Base-by-base conservation (phyloP, 1,284 basidiomycete species). In the Puccinia horiana region DNA sequence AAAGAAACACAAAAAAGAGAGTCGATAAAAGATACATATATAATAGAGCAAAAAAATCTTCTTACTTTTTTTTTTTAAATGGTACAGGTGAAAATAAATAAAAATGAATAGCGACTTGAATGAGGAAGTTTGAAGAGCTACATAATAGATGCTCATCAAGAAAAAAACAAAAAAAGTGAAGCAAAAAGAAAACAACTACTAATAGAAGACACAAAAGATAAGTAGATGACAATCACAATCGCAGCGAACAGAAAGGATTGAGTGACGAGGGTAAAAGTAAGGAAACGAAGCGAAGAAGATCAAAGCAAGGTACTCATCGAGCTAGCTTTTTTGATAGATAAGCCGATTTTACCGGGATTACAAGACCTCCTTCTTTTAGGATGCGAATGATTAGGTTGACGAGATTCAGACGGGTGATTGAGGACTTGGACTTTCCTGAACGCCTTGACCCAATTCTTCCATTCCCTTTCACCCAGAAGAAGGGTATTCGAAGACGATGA, bases 361-460 rank as follows among this genome's bases (percentile, higher is more conserved):
- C 26, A 65, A 35, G 44, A 52, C 44, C 69, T 47, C 32, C 69
- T 72, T 3, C 47, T 49, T 23, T 72, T 72, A n/a, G 49, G 69
- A 5, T 72, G 44, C 1, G 26, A 32, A 26, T 52, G 69, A 29
- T 72, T 72, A 44, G 49, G 44, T 23, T 49, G 69, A 32, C 69
- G 69, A 26, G 14, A 32, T 16, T 29, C 23, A 1, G 69, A 8
- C 49, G 49, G 44, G 16, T 29, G 69, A 20, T 42, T 72, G 44
- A 72, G 69, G 3, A 52, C n/a, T 32, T 72, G 6, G 26, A 72
- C 20, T 18, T 72, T 72, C 44, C 32, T 29, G 44, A 72, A 49
- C 40, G 49, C 69, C 26, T 72, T 72, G n/a, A 72, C 2, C 69
- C 69, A 72, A 32, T 72, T 72, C 26, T 47, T 49, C 69, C 69